Percentiles rank a stretch among this genome's conserved stretches.
Conservation (phyloP, 305 asterid species). For the Fraxinus albicans region DNA sequence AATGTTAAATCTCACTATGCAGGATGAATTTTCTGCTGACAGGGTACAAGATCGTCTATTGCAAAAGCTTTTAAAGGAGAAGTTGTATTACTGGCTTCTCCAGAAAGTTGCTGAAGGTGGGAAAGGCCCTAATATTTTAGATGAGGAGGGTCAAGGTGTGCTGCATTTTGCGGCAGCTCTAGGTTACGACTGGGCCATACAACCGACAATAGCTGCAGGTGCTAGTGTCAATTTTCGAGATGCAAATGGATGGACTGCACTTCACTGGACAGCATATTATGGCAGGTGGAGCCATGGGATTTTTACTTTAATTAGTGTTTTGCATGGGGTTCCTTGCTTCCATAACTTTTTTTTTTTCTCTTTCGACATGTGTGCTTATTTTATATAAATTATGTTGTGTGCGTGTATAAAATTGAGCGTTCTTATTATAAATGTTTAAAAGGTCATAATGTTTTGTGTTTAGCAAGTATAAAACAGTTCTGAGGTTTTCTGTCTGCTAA, state of each 20-base stretch:
- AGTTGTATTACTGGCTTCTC: conserved; percentile 73
- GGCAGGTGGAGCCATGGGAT: conserved; percentile 61
- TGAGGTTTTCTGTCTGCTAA: conserved; percentile 8
- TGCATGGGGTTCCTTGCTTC: conserved; percentile 17
- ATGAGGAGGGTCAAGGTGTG: conserved; percentile 87
- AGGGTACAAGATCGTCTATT: conserved; percentile 62
- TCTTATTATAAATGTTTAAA: neutral
- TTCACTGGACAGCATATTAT: conserved; percentile 96
- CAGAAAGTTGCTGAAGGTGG: conserved; percentile 79
- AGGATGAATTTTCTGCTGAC: conserved; percentile 53
- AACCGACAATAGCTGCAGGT: conserved; percentile 74
- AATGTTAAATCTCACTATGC: conserved; percentile 43
- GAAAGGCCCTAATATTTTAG: conserved; percentile 74
- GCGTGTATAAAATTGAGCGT: neutral
- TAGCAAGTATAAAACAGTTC: neutral
- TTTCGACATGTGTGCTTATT: neutral
- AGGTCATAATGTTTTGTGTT: neutral
- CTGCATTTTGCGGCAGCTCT: conserved; percentile 91
- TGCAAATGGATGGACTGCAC: conserved; percentile 93
- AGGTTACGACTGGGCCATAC: conserved; percentile 91
- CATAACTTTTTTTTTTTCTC: neutral
- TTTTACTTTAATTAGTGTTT: neutral
- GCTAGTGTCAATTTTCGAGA: conserved; percentile 88
- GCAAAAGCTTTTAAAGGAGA: conserved; percentile 71
- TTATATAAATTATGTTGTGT: neutral